These are phyloP conservation scores for Curvularia sp. DNA, from an alignment of 2,329 filamentous ascomycete species.

Conservation along the genomic window DNA sequence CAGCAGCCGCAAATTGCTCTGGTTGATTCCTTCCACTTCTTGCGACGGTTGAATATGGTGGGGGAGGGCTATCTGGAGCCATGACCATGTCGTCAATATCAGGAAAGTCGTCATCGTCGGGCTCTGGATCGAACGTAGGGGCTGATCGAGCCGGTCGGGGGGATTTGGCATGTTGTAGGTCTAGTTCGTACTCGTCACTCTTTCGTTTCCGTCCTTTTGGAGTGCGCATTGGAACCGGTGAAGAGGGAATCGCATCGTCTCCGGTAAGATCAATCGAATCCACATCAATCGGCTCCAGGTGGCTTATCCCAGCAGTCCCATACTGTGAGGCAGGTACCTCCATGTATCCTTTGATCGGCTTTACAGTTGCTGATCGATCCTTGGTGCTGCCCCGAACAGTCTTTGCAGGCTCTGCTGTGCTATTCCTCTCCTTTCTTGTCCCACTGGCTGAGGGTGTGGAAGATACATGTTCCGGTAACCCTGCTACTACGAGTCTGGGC, in stretches of 20 bases:
- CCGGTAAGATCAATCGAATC: constrained; percentile 50
- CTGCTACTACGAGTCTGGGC: constrained; percentile 45
- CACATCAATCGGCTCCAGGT: constrained; percentile 28
- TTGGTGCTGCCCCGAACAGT: constrained; percentile 3
- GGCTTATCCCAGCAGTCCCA: constrained; percentile 14
- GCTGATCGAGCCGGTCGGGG: constrained; percentile 23
- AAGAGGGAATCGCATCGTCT: constrained; percentile 28
- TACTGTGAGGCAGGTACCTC: constrained; percentile 18
- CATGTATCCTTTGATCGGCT: constrained; percentile 8
- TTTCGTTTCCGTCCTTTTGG: constrained; percentile 53
- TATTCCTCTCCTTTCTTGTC: constrained; percentile 10
- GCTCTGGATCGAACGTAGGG: constrained; percentile 24
- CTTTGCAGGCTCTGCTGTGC: background rate
- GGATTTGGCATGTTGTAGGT: constrained; percentile 27
- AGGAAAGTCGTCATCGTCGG: constrained; percentile 41
- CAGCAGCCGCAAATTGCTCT: constrained; percentile 1
- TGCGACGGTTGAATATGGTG: constrained; percentile 56
- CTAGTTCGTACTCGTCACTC: constrained; percentile 53
- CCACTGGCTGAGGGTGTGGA: constrained; percentile 11
- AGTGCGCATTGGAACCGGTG: constrained; percentile 25
- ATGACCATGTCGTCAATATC: constrained; percentile 49
- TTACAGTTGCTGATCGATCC: constrained; percentile 3
- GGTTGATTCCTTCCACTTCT: constrained; percentile 6
- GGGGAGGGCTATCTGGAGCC: constrained; percentile 39
- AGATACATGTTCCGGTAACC: constrained; percentile 25